phyloP scores from a whole-genome alignment of 331 rosid genomes.

The Dryas integrifolia region DNA sequence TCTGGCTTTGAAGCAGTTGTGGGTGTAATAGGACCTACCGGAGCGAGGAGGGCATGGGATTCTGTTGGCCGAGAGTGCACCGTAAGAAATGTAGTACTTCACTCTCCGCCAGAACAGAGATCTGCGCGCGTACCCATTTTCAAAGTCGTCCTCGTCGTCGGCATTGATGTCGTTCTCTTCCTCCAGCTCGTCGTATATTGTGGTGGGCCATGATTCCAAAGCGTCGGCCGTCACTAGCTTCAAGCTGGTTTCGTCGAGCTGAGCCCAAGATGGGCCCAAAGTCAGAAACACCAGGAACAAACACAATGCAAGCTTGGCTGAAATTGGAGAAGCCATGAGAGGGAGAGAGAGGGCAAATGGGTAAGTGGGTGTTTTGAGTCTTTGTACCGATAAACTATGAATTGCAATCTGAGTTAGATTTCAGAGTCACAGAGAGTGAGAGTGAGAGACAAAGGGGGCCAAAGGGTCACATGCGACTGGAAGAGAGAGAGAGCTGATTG shows the following conservation, averaged over 20 bases:
- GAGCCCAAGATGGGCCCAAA: conserved; percentile 20
- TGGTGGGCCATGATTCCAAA: conserved; percentile 54
- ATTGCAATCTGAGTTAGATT: too few species aligned
- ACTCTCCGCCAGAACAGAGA: conserved; percentile 67
- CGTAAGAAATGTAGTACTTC: conserved; percentile 77
- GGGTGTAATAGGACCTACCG: conserved; percentile 86
- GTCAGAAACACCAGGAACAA: conserved; percentile 23
- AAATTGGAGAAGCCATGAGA: conserved; percentile 30
- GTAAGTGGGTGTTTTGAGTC: background rate
- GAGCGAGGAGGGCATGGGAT: conserved; percentile 95
- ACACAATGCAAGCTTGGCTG: conserved; percentile 14
- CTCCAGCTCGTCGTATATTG: conserved; percentile 40
- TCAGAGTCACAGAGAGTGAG: too few species aligned
- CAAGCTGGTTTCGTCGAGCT: conserved; percentile 52
- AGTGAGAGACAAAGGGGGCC: conserved; percentile 15
- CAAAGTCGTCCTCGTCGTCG: conserved; percentile 24
- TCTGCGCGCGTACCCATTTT: conserved; percentile 47
- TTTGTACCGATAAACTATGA: background rate
- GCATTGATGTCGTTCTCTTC: conserved; percentile 1
- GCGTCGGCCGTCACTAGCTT: conserved; percentile 50
- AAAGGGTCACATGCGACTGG: conserved; percentile 49
- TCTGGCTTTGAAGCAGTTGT: conserved; percentile 69
- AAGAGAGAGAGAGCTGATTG: conserved; percentile 30
- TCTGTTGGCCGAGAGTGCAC: conserved; percentile 82
- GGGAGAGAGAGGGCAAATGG: background rate